Evolutionary conservation across 352 stramenopile genomes (phyloP).

Genomic region (Globisporangium radiosum): DNA sequence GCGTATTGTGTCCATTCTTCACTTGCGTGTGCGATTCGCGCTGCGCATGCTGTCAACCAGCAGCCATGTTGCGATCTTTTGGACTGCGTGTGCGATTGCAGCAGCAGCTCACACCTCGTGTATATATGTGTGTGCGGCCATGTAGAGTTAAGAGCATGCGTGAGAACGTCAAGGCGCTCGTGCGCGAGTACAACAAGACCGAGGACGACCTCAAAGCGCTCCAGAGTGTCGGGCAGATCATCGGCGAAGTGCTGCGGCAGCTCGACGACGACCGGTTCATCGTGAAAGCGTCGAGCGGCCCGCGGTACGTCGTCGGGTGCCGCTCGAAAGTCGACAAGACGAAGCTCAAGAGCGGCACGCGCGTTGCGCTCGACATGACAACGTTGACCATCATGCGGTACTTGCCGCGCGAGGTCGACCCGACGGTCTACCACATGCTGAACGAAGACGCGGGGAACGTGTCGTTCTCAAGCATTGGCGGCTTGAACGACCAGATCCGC

Average conservation of each 20-base stretch:
- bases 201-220: conserved; percentile 97
- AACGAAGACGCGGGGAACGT: conserved; percentile 96
- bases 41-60: too few relatives aligned
- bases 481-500: conserved; percentile 98
- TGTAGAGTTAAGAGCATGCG: conserved; percentile 94
- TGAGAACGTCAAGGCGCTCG: conserved; percentile 93
- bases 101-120: not conserved
- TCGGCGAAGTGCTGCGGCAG: conserved; percentile 97
- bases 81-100: too few relatives aligned
- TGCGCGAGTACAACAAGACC: conserved; percentile 98
- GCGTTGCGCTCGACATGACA: conserved; percentile 99
- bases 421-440: conserved; percentile 99
- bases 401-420: conserved; percentile 97
- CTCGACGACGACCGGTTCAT: conserved; percentile 99
- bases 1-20: conserved; percentile 8
- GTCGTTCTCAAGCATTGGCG: conserved; percentile 97
- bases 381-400: conserved; percentile 99
- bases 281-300: conserved; percentile 97
- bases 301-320: conserved; percentile 97
- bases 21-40: too few relatives aligned
- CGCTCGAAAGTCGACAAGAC: conserved; percentile 91
- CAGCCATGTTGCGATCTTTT: not conserved
- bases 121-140: conserved; percentile 3
- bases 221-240: conserved; percentile 98
- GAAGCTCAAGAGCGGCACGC: conserved; percentile 96